Percentiles rank a stretch among this genome's conserved stretches.
phyloP scores from a whole-genome alignment of 495 filamentous ascomycete genomes.

The Glonium stellatum region DNA sequence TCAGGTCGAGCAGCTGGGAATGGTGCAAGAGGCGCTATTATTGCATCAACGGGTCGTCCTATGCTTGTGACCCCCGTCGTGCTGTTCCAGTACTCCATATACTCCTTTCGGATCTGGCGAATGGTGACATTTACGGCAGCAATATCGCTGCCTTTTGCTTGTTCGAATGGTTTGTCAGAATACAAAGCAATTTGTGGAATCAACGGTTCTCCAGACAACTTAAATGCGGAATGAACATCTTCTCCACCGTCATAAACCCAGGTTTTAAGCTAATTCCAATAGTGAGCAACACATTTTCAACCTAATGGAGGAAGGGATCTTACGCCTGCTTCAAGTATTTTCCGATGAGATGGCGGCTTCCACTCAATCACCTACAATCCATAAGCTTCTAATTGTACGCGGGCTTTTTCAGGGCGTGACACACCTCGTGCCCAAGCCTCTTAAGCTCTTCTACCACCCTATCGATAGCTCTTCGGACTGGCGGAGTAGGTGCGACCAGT shows the following conservation, averaged over 20 bases:
- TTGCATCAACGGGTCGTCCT: conserved; percentile 52
- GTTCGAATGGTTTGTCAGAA: conserved; percentile 30
- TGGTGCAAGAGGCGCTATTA: conserved; percentile 50
- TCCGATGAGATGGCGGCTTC: conserved; percentile 50
- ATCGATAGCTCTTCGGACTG: conserved; percentile 47
- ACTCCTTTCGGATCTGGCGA: conserved; percentile 54
- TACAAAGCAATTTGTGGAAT: conserved; percentile 40
- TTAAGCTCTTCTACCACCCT: conserved; percentile 46
- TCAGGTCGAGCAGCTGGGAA: conserved; percentile 53
- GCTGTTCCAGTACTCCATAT: conserved; percentile 65
- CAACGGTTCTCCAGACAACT: conserved; percentile 49
- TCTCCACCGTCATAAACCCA: conserved; percentile 47
- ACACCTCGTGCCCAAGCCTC: conserved; percentile 48
- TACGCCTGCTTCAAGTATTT: conserved; percentile 10
- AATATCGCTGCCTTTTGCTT: conserved; percentile 43
- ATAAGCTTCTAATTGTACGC: background rate
- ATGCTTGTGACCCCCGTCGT: conserved; percentile 49
- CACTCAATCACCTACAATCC: conserved; percentile 46
- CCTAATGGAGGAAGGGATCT: background rate
- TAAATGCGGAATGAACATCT: conserved; percentile 43
- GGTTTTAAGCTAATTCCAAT: conserved; percentile 30
- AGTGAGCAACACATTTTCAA: background rate
- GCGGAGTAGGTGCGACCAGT: conserved; percentile 44
- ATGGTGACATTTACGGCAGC: conserved; percentile 51
- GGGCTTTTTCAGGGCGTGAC: background rate